These are phyloP conservation scores for Psilocybe azurescens DNA, from an alignment of 768 basidiomycete species.

Conservation along the genomic window DNA sequence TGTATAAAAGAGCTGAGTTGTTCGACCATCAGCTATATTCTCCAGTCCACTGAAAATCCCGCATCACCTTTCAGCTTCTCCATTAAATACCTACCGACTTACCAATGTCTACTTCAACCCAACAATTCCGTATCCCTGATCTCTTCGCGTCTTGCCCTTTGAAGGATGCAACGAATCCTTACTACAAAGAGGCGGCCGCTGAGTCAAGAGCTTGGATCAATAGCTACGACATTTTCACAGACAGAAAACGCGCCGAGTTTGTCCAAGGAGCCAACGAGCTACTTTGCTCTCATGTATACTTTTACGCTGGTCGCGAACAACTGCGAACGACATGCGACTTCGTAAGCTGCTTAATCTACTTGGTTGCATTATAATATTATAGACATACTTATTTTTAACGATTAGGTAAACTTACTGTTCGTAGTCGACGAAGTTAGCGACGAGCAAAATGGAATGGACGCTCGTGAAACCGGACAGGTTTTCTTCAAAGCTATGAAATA, in stretches of 20 bases:
- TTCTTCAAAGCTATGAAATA: slow-evolving; percentile 59
- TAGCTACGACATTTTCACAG: slow-evolving; percentile 60
- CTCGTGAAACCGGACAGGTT: slow-evolving; percentile 54
- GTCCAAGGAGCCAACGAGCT: slow-evolving; percentile 65
- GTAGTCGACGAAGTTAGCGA: slow-evolving; percentile 74
- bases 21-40: slow-evolving; percentile 12
- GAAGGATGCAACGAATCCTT: slow-evolving; percentile 56
- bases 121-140: slow-evolving; percentile 60
- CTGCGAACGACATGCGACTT: slow-evolving; percentile 69
- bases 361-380: slow-evolving; percentile 5
- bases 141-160: slow-evolving; percentile 54
- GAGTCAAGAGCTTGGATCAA: slow-evolving; percentile 69
- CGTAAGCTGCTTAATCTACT: slow-evolving; percentile 34
- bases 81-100: slow-evolving; percentile 13
- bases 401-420: slow-evolving; percentile 63
- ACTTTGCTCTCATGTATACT: slow-evolving; percentile 64
- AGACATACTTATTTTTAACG: slow-evolving; percentile 3
- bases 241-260: slow-evolving; percentile 68
- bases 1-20: slow-evolving; percentile 20
- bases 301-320: slow-evolving; percentile 59
- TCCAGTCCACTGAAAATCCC: slow-evolving; percentile 17
- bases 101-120: slow-evolving; percentile 27
- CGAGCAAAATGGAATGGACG: slow-evolving; percentile 63
- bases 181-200: slow-evolving; percentile 58
- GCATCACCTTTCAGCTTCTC: slow-evolving; percentile 18